Conservation (phyloP, 495 filamentous ascomycete genomes). For the Polyplosphaeria fusca region DNA sequence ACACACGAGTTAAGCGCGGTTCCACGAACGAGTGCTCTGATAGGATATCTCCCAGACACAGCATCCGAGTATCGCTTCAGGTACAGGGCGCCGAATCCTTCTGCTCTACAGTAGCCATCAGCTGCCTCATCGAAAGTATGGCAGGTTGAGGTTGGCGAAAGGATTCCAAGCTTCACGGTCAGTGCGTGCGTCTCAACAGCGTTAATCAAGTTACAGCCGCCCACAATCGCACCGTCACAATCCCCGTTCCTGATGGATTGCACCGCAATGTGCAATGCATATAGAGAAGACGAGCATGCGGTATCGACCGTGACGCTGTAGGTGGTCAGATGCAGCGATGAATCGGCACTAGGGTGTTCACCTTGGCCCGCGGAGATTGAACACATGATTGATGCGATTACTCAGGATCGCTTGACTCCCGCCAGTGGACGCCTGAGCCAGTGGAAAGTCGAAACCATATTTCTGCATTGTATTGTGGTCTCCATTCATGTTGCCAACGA, state of each 20-base stretch:
- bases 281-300: constrained; percentile 7
- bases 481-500: constrained; percentile 16
- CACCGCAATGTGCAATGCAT: constrained; percentile 2
- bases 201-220: constrained; percentile 42
- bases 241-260: neutral
- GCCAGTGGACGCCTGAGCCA: constrained; percentile 1
- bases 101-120: constrained; percentile 24
- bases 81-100: constrained; percentile 40
- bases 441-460: constrained; percentile 12
- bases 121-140: constrained; percentile 20
- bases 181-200: constrained; percentile 49
- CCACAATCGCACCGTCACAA: constrained; percentile 12
- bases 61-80: constrained; percentile 43
- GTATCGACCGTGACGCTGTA: constrained; percentile 12
- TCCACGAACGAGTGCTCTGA: constrained; percentile 44
- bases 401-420: neutral
- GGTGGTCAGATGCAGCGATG: neutral
- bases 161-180: constrained; percentile 40
- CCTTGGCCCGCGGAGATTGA: constrained; percentile 22
- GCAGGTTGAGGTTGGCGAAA: neutral
- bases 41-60: constrained; percentile 38
- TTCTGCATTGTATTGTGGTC: constrained; percentile 17
- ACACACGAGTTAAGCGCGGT: constrained; percentile 38
- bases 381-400: constrained; percentile 24
- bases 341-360: neutral